Evolutionary conservation across 306 rosid genomes (phyloP), one percentile per base, ranked within the genome.

Genomic region (Dalbergia cochinchinensis): DNA sequence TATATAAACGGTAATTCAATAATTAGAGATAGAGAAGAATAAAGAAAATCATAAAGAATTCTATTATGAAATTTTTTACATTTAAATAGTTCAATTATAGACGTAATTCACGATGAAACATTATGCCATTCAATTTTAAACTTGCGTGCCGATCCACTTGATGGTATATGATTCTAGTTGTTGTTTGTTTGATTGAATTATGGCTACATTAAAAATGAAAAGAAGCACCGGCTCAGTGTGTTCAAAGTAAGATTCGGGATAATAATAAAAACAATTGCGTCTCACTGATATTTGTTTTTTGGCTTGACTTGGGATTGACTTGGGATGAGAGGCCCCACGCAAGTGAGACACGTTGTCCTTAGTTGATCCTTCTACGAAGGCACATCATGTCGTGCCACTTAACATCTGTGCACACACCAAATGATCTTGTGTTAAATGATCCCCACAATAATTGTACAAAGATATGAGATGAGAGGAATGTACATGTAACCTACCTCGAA

Each of bases 291-390:
- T 47, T 18, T 58, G 16, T 18, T 33, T 4, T 59, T 79, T 37
- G 48, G 34, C 37, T 79, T 79, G 77, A 80, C 83, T 71, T 71
- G 78, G 37, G 78, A 35, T 79, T 71, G 83, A 71, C 72, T 80
- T 50, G 35, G 65, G 48, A 58, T 41, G 62, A n/a, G 80, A 60
- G 12, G 10, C 12, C 4, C 9, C 2, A 53, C 10, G 31, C 53
- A 37, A 68, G 47, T 18, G 8, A 19, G 71, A 79, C 83, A 79
- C 72, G 72, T 50, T 79, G 14, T 48, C 63, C 18, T 5, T 8
- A 0, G 5, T 10, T 3, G 70, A 50, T 71, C 72, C 78, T 79
- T 79, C 78, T 1, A 5, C 58, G 83, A 71, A 79, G 83, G 64
- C 64, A 71, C 11, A 14, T 34, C 16, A 5, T 69, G 83, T 57